Evolutionary conservation across 1,139 yeast genomes (phyloP), one percentile per base, ranked within the genome.

Genomic region (Arxiozyma slooffiae): DNA sequence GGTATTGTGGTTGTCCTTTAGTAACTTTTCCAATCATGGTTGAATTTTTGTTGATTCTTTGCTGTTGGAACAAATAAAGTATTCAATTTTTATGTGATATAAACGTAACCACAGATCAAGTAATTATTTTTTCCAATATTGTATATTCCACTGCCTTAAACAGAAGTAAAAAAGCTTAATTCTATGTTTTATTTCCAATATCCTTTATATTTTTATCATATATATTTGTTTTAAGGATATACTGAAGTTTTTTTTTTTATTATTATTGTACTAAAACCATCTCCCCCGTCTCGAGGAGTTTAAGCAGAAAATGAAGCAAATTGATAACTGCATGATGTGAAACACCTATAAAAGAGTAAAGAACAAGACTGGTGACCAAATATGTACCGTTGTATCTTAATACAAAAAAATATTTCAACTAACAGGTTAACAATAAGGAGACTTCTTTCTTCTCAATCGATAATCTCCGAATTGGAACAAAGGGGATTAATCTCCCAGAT

Each of bases 401-500:
- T 24, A 24, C 37, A 11, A 24, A 24, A 34, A 41, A 17, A 7
- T 14, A 18, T 21, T 26, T 26, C n/a, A 36, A 20, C 22, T 5
- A 11, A 17, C 22, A 20, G 37, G 36, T 34, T 21, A 34, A 23
- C 20, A 7, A 23, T 20, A 44, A 40, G 26, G 18, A 46, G 47
- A 38, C 11, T 16, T 9, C 38, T 38, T 38, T 38, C 37, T n/a
- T 18, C 41, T 7, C 17, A n/a, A n/a, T 23, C 47, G 38, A 22
- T 20, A 24, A 50, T 42, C 37, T 61, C 11, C 16, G 57, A 56
- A 46, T 51, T 65, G 47, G 55, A 53, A 47, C 52, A 60, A 18
- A 60, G 75, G 52, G 74, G 74, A 1, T 55, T 71, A 20, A 54
- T 71, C 3, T 60, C 71, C 4, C 72, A 52, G 54, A 55, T 64